phyloP scores from a whole-genome alignment of 345 rosid species.

The Citrus reticulata region DNA sequence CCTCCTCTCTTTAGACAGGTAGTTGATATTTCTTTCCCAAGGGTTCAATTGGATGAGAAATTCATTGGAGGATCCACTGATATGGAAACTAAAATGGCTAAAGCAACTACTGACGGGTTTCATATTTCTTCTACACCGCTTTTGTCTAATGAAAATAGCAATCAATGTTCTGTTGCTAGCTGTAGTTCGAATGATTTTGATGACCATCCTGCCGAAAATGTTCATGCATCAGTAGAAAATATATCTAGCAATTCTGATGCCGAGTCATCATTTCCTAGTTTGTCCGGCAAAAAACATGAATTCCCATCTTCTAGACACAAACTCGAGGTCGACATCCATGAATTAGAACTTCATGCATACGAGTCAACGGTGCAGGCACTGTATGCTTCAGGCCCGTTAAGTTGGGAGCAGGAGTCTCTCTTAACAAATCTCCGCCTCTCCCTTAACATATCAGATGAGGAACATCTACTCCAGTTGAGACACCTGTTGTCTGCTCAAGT shows the following conservation, averaged over 20 bases:
- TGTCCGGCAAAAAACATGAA: constrained; percentile 8
- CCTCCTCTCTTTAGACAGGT: constrained; percentile 13
- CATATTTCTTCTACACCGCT: constrained; percentile 16
- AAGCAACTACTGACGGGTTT: not conserved
- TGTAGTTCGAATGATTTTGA: constrained; percentile 25
- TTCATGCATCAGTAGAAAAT: constrained; percentile 8
- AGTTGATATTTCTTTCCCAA: constrained; percentile 8
- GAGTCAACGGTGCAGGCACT: constrained; percentile 34
- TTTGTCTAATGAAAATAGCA: constrained; percentile 21
- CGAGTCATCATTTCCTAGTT: constrained; percentile 26
- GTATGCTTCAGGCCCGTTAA: constrained; percentile 44
- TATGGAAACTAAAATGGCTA: constrained; percentile 7
- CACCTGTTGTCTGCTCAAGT: constrained; percentile 31
- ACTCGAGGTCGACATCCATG: constrained; percentile 26
- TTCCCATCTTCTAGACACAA: constrained; percentile 10
- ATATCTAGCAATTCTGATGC: constrained; percentile 26
- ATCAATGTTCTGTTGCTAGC: constrained; percentile 38
- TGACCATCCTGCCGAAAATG: not conserved
- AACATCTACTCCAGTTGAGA: constrained; percentile 36
- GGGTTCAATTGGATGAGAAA: constrained; percentile 8
- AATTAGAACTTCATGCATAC: constrained; percentile 34
- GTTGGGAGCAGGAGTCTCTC: constrained; percentile 43
- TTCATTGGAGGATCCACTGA: not conserved
- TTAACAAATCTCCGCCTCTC: constrained; percentile 38
- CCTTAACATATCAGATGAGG: constrained; percentile 45